Base-by-base conservation (phyloP, 225 moss, liverwort and hornwort genomes). In the Antitrichia curtipendula region DNA sequence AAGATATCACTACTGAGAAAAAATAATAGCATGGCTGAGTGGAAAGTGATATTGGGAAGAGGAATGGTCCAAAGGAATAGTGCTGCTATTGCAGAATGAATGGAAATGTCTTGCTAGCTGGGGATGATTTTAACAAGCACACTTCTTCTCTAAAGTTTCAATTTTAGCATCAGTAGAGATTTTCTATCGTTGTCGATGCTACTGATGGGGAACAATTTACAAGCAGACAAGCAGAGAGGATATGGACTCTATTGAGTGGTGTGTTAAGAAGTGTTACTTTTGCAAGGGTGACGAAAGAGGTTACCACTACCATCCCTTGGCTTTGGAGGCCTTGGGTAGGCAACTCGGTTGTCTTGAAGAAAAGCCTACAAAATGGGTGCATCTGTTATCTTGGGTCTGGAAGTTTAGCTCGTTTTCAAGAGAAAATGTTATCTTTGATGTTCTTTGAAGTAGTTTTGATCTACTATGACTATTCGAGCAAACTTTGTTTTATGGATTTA, bases 181-280 rank as follows among this genome's bases (percentile, higher is more conserved):
- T n/a, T n/a, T n/a, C n/a, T n/a, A n/a, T n/a, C n/a, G n/a, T n/a
- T n/a, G n/a, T n/a, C n/a, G n/a, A n/a, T n/a, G 32, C 9, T 32
- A 0, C 0, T 63, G 5, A 9, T 63, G 32, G 32, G 3, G 9
- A 32, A 32, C 17, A 34, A 32, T 34, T 63, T 32, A 32, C 63
- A 32, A 32, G 0, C 0, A 5, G 1, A 4, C n/a, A n/a, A n/a
- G n/a, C n/a, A n/a, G n/a, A n/a, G 63, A 63, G 17, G 63, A 63
- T 9, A 32, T 63, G 5, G 0, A 9, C 32, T 63, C 63, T 63
- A 63, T 17, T 8, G 2, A 17, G 5, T 32, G 17, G 32, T 63
- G 63, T 63, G 17, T 63, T 16, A 5, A 17, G 9, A 32, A 22
- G 23, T 77, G 14, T 77, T n/a, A 56, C 23, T 77, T 56, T 56